Conservation (phyloP, 2,329 filamentous ascomycete genomes). For the Pseudogymnoascus sp. region DNA sequence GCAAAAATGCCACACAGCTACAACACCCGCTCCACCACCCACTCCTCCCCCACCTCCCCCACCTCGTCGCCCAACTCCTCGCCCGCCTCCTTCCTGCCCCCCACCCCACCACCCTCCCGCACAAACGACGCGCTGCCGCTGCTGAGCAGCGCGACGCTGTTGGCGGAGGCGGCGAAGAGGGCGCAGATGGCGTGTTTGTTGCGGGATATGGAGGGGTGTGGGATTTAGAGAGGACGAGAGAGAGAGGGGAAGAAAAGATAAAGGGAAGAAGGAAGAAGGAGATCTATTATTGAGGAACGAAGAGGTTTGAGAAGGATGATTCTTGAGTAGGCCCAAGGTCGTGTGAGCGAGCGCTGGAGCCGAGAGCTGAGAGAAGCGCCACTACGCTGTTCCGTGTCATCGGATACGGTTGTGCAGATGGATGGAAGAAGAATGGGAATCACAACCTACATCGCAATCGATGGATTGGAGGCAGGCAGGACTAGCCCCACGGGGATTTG, state of each 20-base stretch:
- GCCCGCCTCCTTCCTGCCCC: not conserved
- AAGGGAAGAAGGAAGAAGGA: too few species aligned
- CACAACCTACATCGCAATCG: not conserved
- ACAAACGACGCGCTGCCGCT: constrained; percentile 53
- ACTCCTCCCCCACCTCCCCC: not conserved
- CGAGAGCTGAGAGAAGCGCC: not conserved
- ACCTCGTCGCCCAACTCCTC: not conserved
- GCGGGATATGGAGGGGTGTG: constrained; percentile 65
- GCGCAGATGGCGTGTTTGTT: constrained; percentile 86
- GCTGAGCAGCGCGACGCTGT: constrained; percentile 73
- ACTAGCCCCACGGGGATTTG: not conserved
- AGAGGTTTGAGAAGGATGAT: too few species aligned
- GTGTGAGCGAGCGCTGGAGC: too few species aligned
- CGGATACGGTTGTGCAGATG: not conserved
- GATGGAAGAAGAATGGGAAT: not conserved
- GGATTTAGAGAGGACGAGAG: not conserved
- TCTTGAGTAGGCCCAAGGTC: too few species aligned
- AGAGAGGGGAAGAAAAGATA: too few species aligned
- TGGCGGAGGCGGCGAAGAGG: constrained; percentile 88
- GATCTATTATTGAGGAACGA: too few species aligned
- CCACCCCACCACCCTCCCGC: not conserved
- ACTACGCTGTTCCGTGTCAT: not conserved
- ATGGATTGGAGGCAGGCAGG: not conserved
- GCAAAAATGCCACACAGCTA: not conserved
- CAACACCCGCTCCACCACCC: not conserved